phyloP scores from a whole-genome alignment of 495 filamentous ascomycete species.

The Hypoxylon intermedium region DNA sequence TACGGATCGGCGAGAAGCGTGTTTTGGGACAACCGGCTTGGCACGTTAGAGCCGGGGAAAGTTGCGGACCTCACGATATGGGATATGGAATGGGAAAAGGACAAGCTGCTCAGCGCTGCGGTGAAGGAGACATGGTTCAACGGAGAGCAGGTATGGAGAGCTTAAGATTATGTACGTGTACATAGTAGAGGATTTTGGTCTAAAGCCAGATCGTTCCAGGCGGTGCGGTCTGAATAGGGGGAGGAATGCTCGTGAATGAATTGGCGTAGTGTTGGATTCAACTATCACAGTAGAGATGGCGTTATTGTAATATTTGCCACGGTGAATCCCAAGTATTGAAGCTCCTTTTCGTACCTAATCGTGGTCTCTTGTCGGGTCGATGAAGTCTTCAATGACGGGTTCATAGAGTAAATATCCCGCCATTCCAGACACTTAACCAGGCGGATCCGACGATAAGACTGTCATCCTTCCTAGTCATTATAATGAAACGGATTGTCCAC shows the following conservation, averaged over 20 bases:
- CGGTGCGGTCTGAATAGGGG: neutral
- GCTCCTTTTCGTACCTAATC: too few species aligned
- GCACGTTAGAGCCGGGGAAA: constrained; percentile 56
- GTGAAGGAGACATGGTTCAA: constrained; percentile 64
- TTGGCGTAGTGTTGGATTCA: neutral
- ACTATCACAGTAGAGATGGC: neutral
- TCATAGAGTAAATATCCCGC: too few species aligned
- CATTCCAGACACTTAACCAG: too few species aligned
- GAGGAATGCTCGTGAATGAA: neutral
- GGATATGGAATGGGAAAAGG: constrained; percentile 63
- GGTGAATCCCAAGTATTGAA: too few species aligned
- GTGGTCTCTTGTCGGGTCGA: too few species aligned
- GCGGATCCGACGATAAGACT: too few species aligned
- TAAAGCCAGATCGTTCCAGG: too few species aligned
- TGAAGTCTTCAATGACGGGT: too few species aligned
- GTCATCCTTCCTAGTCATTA: too few species aligned
- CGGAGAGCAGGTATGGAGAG: constrained; percentile 54
- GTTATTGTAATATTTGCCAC: too few species aligned
- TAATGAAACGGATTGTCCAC: too few species aligned
- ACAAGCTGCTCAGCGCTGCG: constrained; percentile 56
- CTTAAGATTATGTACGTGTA: neutral
- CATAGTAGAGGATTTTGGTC: too few species aligned
- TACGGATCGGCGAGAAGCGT: constrained; percentile 64
- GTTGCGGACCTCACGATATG: constrained; percentile 66
- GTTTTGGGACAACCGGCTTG: constrained; percentile 63